A percentile compares a stretch with the other conserved stretches of the same genome.
Conservation (phyloP, 148 eudicot genomes). For the Spergularia marina region DNA sequence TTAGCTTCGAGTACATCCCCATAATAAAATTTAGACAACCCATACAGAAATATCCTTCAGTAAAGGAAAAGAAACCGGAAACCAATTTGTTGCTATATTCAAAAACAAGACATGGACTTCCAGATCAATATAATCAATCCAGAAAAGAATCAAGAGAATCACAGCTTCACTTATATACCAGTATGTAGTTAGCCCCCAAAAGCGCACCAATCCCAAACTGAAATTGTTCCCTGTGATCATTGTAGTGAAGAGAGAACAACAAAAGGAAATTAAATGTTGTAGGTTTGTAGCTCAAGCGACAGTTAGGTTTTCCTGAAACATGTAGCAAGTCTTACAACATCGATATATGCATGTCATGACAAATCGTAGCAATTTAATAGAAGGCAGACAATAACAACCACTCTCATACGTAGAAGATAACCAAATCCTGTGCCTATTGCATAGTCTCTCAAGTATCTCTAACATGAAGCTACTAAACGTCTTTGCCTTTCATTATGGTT, state of each 20-base stretch:
- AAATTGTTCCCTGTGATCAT: constrained; percentile 73
- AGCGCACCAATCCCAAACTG: constrained; percentile 87
- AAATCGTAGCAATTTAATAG: not conserved
- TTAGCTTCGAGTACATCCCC: not conserved
- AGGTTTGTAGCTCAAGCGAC: no score
- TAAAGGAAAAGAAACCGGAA: not conserved
- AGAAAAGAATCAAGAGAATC: not conserved
- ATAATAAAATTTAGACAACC: not conserved
- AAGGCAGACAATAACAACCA: not conserved
- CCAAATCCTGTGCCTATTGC: not conserved
- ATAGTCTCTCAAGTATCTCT: not conserved
- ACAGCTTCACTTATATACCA: constrained; percentile 42
- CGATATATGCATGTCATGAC: not conserved
- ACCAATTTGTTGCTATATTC: not conserved
- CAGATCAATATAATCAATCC: not conserved
- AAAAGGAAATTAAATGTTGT: no score
- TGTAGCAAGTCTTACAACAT: not conserved
- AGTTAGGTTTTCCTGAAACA: no score
- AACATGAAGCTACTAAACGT: not conserved
- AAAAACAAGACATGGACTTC: not conserved
- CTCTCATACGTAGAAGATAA: not conserved
- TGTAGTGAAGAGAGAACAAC: constrained; percentile 45
- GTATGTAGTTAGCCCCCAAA: constrained; percentile 85
- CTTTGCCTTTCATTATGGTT: not conserved
- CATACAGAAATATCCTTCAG: not conserved